Evolutionary conservation across 78 protist species (phyloP).

Genomic region (Speleostelium caveatum): DNA sequence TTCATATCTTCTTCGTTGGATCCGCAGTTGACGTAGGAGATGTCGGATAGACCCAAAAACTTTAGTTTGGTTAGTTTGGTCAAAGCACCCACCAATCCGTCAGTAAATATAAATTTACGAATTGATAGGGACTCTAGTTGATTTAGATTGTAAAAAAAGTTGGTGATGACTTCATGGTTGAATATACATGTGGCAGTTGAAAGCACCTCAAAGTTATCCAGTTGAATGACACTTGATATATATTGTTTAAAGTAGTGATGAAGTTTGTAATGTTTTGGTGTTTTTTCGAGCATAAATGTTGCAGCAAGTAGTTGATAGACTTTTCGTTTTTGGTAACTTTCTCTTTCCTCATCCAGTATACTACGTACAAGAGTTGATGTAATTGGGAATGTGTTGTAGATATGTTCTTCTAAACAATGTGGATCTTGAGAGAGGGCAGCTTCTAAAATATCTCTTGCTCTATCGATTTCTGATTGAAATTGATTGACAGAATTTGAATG

Average conservation of each 20-base stretch:
- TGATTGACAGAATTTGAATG: neutral
- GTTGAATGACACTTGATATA: neutral
- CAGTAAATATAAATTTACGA: neutral
- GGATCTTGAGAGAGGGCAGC: neutral
- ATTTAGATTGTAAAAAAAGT: too few relatives aligned
- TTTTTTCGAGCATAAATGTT: neutral
- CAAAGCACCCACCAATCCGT: neutral
- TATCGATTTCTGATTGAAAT: neutral
- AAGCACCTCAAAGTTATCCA: neutral
- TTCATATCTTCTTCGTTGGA: neutral
- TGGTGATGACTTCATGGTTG: neutral
- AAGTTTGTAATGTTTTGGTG: neutral
- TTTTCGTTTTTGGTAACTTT: neutral
- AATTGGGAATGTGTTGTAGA: neutral
- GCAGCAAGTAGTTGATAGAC: neutral
- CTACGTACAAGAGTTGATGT: neutral
- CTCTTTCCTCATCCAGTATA: neutral
- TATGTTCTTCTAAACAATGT: neutral
- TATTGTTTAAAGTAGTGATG: neutral
- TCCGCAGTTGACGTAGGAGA: neutral
- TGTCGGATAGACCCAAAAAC: neutral
- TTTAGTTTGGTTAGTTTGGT: neutral
- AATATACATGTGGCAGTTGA: neutral
- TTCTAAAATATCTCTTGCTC: neutral
- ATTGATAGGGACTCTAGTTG: neutral